A percentile compares a stretch with the other conserved stretches of the same genome.
These are phyloP conservation scores for Zarea fungicola DNA, from an alignment of 2,329 filamentous ascomycete species.

Conservation along the genomic window DNA sequence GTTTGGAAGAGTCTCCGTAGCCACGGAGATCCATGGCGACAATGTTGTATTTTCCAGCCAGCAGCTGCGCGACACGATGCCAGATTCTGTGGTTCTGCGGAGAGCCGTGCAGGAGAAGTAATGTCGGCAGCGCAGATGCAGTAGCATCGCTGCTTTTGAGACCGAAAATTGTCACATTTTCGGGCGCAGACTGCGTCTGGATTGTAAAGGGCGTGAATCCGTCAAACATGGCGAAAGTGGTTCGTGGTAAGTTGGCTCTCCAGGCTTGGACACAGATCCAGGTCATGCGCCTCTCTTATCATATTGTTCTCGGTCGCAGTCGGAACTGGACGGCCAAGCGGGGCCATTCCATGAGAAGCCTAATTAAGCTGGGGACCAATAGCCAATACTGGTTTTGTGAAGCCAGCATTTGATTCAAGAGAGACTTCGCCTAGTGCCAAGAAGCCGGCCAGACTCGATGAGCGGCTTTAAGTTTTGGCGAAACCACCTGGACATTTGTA, in stretches of 20 bases:
- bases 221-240: slow-evolving; percentile 31
- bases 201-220: slow-evolving; percentile 33
- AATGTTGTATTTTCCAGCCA: slow-evolving; percentile 36
- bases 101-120: slow-evolving; percentile 48
- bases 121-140: slow-evolving; percentile 26
- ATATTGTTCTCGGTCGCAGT: too few relatives aligned
- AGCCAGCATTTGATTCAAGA: too few relatives aligned
- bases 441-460: too few relatives aligned
- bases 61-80: slow-evolving; percentile 38
- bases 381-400: too few relatives aligned
- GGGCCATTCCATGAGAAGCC: too few relatives aligned
- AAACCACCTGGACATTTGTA: not conserved
- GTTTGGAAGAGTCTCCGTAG: slow-evolving; percentile 47
- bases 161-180: slow-evolving; percentile 38
- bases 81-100: slow-evolving; percentile 49
- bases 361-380: too few relatives aligned
- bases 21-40: slow-evolving; percentile 46
- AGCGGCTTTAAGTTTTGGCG: too few relatives aligned
- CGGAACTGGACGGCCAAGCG: too few relatives aligned
- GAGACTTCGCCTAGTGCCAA: too few relatives aligned
- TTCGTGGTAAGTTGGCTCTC: not conserved
- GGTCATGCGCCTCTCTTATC: too few relatives aligned
- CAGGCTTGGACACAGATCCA: too few relatives aligned
- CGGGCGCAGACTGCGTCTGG: slow-evolving; percentile 28
- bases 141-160: slow-evolving; percentile 28